Evolutionary conservation across 2,329 filamentous ascomycete genomes (phyloP), one percentile per base, ranked within the genome.

Genomic region (Mycosphaerella sp.): DNA sequence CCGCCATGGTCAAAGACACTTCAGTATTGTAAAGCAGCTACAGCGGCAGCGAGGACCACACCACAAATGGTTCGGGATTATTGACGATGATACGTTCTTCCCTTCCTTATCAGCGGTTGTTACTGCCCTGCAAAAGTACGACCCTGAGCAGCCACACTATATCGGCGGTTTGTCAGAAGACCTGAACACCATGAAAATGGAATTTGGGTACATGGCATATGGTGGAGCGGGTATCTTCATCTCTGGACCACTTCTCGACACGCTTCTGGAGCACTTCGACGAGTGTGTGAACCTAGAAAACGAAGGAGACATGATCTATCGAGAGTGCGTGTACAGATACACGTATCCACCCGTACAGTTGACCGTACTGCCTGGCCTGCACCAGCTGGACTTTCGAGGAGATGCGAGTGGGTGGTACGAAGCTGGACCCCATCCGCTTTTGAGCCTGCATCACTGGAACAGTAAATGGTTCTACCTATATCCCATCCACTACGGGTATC

Each of bases 11-110:
- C 49, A 52, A 11, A 42, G 42, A 36, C 49, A 52, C 31, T 52
- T 52, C 29, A 39, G 39, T 7, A 40, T 52, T 17, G 29, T 52
- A 14, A 52, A 45, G 21, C 29, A 44, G 29, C 31, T 52, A 3
- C 31, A 52, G 4, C 10, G 9, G 2, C 39, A 50, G 12, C 38
- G 40, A n/a, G 11, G 21, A 29, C 4, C 38, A 12, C 34, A 44
- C 12, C 41, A 51, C 41, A 43, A 51, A 32, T 61, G 59, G 59
- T 51, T 59, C 29, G 54, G 23, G 14, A 45, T 59, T n/a, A 57
- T 59, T 17, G 57, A 61, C 31, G 59, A 61, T 43, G 59, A 61
- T 31, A 61, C 59, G 1, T 61, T 61, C 48, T 61, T 61, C 41
- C 50, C 53, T 6, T 59, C 54, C 10, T 44, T 61, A 4, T 34